Evolutionary conservation across 306 rosid genomes (phyloP).

Genomic region (Cyamopsis tetragonoloba): DNA sequence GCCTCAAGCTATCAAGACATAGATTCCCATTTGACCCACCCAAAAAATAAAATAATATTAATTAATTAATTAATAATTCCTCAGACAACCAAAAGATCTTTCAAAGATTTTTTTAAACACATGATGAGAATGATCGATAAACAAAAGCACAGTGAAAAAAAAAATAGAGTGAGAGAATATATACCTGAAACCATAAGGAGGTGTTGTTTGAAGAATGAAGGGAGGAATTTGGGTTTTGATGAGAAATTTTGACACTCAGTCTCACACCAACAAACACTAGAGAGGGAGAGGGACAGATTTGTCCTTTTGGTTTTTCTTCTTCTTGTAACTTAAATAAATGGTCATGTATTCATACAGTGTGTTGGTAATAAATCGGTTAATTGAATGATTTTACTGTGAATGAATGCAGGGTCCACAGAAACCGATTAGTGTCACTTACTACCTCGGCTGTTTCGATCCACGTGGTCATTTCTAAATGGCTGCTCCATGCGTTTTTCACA

Average conservation of each 20-base stretch:
- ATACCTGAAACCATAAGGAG: conserved; percentile 7
- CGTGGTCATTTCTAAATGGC: conserved; percentile 32
- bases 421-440: conserved; percentile 43
- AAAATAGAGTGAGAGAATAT: neutral
- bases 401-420: conserved; percentile 48
- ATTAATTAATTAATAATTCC: conserved; percentile 7
- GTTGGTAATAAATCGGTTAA: conserved; percentile 39
- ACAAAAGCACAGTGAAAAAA: neutral
- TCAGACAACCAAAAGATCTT: neutral
- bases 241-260: too few species aligned
- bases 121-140: neutral
- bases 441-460: conserved; percentile 38
- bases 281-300: neutral
- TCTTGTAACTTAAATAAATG: too few species aligned
- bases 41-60: neutral
- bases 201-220: conserved; percentile 21
- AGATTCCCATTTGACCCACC: conserved; percentile 14
- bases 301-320: neutral
- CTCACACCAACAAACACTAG: too few species aligned
- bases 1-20: conserved; percentile 5
- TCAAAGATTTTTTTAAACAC: neutral
- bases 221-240: conserved; percentile 1
- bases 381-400: conserved; percentile 47
- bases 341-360: neutral
- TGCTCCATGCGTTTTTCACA: conserved; percentile 28